Conservation (phyloP, 306 rosid genomes). For the Neltuma alba region DNA sequence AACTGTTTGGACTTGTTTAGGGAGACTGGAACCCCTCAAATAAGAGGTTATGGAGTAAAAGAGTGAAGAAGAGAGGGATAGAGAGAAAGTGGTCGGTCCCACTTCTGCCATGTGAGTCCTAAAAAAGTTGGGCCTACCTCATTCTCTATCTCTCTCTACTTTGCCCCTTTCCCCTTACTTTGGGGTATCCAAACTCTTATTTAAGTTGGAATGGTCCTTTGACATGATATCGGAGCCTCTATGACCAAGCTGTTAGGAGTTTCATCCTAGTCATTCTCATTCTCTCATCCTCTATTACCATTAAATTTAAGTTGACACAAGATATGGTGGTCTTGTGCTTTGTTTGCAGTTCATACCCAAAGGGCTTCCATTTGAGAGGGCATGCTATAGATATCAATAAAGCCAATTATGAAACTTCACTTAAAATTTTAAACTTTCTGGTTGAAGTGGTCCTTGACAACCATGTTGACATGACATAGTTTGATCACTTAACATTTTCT, state of each 20-base stretch:
- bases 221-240: background rate
- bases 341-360: background rate
- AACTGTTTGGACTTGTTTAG: background rate
- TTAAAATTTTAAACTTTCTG: background rate
- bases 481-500: constrained; percentile 1
- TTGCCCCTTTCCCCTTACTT: background rate
- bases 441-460: background rate
- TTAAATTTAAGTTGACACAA: background rate
- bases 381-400: background rate
- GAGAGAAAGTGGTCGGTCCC: background rate
- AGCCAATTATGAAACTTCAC: background rate
- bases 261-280: background rate
- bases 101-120: background rate
- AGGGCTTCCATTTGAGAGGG: background rate
- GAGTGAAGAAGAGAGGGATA: background rate
- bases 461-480: background rate
- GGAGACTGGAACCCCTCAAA: background rate
- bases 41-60: background rate
- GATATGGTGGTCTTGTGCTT: background rate
- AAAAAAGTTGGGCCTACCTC: background rate
- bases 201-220: background rate
- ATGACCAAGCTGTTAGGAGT: background rate
- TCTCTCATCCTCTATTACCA: background rate
- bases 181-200: background rate
- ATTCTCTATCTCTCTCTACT: background rate